A percentile compares a stretch with the other conserved stretches of the same genome.
These are phyloP conservation scores for Themeda triandra DNA, from an alignment of 176 grass and related monocot species.

Conservation along the genomic window DNA sequence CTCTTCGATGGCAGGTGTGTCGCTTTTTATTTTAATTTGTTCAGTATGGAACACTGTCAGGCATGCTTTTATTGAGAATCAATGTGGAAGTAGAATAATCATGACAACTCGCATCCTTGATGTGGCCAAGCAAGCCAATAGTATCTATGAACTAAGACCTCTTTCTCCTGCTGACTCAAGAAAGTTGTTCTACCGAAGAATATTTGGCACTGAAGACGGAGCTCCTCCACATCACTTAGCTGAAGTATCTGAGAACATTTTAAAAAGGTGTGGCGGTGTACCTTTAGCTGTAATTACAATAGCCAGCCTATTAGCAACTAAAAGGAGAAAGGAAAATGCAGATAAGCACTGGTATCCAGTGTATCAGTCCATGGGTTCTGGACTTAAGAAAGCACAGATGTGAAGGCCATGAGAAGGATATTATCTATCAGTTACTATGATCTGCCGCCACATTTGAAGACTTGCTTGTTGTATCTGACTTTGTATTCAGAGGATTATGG, in stretches of 20 bases:
- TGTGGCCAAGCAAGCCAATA: background rate
- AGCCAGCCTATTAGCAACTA: background rate
- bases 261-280: slow-evolving; percentile 4
- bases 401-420: background rate
- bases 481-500: background rate
- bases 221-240: background rate
- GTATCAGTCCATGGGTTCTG: background rate
- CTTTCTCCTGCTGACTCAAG: background rate
- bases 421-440: background rate
- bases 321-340: background rate
- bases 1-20: too few relatives aligned
- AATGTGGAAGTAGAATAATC: background rate
- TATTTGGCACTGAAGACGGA: background rate
- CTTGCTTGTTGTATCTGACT: background rate
- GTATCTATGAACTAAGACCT: background rate
- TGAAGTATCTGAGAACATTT: background rate
- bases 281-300: slow-evolving; percentile 19
- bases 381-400: background rate
- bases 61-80: background rate
- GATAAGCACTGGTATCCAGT: background rate
- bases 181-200: background rate
- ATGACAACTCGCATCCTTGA: slow-evolving; percentile 5
- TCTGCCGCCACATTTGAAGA: background rate
- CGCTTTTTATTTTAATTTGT: too few relatives aligned
- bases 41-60: background rate